phyloP scores from a whole-genome alignment of 257 asterid genomes.

The Solanum medicagineum region DNA sequence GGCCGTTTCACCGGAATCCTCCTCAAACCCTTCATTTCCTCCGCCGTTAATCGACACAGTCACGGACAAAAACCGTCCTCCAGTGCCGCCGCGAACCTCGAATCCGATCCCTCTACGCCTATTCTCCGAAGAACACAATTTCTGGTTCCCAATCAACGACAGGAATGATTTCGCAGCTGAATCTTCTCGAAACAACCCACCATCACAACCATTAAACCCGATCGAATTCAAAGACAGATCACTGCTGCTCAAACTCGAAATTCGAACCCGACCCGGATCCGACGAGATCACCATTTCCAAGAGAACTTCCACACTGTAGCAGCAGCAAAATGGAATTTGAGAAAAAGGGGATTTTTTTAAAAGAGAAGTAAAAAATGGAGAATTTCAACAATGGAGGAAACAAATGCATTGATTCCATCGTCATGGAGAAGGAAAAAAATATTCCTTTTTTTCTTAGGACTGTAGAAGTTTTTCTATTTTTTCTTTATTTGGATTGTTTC shows the following conservation, averaged over 20 bases:
- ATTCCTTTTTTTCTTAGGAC: background rate
- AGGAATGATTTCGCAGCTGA: background rate
- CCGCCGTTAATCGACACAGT: background rate
- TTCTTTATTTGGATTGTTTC: background rate
- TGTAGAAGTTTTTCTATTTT: background rate
- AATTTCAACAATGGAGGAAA: background rate
- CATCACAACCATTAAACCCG: background rate
- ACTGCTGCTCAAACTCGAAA: background rate
- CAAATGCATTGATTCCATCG: background rate
- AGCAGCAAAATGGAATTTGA: background rate
- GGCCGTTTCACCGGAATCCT: background rate
- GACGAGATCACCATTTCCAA: slow-evolving; percentile 10
- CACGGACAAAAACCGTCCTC: background rate
- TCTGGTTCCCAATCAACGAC: background rate
- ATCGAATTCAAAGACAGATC: background rate
- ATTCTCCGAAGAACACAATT: background rate
- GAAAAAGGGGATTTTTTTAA: background rate
- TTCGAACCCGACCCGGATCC: background rate
- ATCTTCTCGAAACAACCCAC: background rate
- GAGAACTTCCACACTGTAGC: background rate
- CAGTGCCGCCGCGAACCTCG: background rate
- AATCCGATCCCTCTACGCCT: background rate
- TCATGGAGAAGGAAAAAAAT: background rate
- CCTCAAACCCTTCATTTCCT: background rate
- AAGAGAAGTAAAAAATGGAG: background rate